A percentile compares a stretch with the other conserved stretches of the same genome.
Evolutionary conservation across 2,329 filamentous ascomycete genomes (phyloP).

Genomic region (Diaporthe caulivora): DNA sequence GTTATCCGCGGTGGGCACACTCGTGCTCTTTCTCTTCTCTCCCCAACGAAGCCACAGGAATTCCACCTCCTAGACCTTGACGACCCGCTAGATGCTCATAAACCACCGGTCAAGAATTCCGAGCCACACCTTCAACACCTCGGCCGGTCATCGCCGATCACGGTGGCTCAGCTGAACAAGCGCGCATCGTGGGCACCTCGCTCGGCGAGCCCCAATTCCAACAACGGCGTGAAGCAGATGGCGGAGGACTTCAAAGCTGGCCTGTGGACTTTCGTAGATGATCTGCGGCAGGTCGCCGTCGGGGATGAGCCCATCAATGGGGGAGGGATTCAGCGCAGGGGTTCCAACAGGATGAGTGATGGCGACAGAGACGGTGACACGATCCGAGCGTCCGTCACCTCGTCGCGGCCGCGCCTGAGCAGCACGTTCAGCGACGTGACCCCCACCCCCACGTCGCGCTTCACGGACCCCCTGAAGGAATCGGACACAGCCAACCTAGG

Average conservation of each 20-base stretch:
- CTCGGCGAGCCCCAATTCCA: slow-evolving; percentile 53
- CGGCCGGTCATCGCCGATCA: slow-evolving; percentile 48
- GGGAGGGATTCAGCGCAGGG: slow-evolving; percentile 41
- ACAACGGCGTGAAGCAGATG: slow-evolving; percentile 75
- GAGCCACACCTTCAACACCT: slow-evolving; percentile 47
- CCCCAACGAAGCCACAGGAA: slow-evolving; percentile 67
- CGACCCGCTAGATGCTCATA: slow-evolving; percentile 58
- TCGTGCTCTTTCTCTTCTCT: slow-evolving; percentile 82
- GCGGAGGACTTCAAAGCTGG: slow-evolving; percentile 91
- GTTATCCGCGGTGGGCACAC: slow-evolving; percentile 77
- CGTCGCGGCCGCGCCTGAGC: slow-evolving; percentile 56
- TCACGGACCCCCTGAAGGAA: slow-evolving; percentile 33
- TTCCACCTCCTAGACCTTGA: slow-evolving; percentile 60
- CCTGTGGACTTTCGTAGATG: slow-evolving; percentile 94
- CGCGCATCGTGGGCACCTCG: slow-evolving; percentile 72
- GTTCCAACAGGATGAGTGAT: slow-evolving; percentile 34
- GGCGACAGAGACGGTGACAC: slow-evolving; percentile 57
- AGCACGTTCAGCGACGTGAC: slow-evolving; percentile 55
- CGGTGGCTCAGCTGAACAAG: slow-evolving; percentile 59
- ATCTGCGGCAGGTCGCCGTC: slow-evolving; percentile 93
- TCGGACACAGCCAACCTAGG: slow-evolving; percentile 37
- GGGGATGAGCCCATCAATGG: slow-evolving; percentile 88
- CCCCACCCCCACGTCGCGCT: slow-evolving; percentile 42
- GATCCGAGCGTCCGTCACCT: slow-evolving; percentile 56
- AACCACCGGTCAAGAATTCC: slow-evolving; percentile 48